These are phyloP conservation scores for Cornus kousa DNA, from an alignment of 148 eudicot genomes.

Conservation along the genomic window DNA sequence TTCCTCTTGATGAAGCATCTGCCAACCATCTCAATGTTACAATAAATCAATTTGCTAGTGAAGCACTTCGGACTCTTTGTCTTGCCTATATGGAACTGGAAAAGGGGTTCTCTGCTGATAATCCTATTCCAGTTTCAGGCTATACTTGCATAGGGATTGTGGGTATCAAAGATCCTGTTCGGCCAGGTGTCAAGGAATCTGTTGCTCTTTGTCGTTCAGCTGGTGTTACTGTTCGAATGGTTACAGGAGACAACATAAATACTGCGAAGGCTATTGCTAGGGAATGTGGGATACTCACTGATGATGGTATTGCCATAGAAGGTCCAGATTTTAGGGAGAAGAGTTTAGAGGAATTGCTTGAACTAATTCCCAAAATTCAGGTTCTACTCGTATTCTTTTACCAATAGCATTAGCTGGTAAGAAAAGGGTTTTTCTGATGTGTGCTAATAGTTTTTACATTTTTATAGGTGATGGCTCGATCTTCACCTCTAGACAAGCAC, in stretches of 20 bases:
- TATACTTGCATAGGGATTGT: conserved; percentile 90
- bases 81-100: conserved; percentile 79
- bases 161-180: conserved; percentile 95
- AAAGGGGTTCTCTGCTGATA: conserved; percentile 50
- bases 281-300: conserved; percentile 99
- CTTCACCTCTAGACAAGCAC: conserved; percentile 95
- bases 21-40: conserved; percentile 53
- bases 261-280: conserved; percentile 98
- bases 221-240: conserved; percentile 93
- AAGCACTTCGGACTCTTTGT: conserved; percentile 89
- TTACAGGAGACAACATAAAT: conserved; percentile 95
- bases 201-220: conserved; percentile 94
- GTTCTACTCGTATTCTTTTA: conserved; percentile 25
- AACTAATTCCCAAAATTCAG: conserved; percentile 86
- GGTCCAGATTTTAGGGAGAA: conserved; percentile 92
- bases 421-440: neutral
- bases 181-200: conserved; percentile 95
- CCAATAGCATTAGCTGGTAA: neutral
- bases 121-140: conserved; percentile 68
- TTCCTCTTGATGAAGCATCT: conserved; percentile 59
- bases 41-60: conserved; percentile 75
- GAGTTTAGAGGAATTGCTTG: conserved; percentile 59
- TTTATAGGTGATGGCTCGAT: conserved; percentile 89
- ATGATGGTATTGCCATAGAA: conserved; percentile 92
- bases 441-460: neutral